Percentiles rank a stretch among this genome's conserved stretches.
phyloP scores from a whole-genome alignment of 352 stramenopile species.

The Phytopythium sindhum region DNA sequence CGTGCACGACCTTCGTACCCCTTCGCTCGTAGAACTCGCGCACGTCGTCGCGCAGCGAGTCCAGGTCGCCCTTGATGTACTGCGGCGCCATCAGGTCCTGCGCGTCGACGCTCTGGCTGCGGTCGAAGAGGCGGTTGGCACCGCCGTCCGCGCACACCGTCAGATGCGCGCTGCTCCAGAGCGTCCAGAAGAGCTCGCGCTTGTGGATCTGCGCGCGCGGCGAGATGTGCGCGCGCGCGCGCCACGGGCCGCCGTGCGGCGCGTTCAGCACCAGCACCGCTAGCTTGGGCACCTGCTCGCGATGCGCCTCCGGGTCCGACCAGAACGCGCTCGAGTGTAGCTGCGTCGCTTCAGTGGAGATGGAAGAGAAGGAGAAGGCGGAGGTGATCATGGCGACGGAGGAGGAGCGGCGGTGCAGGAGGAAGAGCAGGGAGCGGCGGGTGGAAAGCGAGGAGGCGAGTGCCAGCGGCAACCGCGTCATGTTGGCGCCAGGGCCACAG shows the following conservation, averaged over 20 bases:
- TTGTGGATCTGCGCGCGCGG: slow-evolving; percentile 18
- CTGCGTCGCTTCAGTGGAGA: slow-evolving; percentile 17
- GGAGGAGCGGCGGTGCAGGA: neutral
- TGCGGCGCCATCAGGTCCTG: slow-evolving; percentile 66
- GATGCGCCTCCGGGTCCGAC: slow-evolving; percentile 26
- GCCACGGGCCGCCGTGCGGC: slow-evolving; percentile 16
- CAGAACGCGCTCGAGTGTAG: slow-evolving; percentile 61
- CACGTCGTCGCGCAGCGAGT: slow-evolving; percentile 90
- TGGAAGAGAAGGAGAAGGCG: neutral
- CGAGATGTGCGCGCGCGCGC: neutral
- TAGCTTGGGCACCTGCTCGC: slow-evolving; percentile 28
- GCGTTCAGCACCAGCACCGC: slow-evolving; percentile 68
- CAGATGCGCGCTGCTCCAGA: slow-evolving; percentile 62
- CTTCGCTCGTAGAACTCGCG: slow-evolving; percentile 75
- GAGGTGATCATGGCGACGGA: slow-evolving; percentile 3
- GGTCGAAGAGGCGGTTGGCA: slow-evolving; percentile 93
- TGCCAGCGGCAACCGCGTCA: neutral
- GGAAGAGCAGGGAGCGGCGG: neutral
- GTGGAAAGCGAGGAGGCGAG: too few species aligned
- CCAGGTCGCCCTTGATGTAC: slow-evolving; percentile 94
- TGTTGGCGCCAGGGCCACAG: too few species aligned
- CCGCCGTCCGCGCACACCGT: slow-evolving; percentile 94
- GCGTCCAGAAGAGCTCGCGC: slow-evolving; percentile 60
- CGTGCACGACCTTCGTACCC: slow-evolving; percentile 63
- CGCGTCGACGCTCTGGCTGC: slow-evolving; percentile 30